These are phyloP conservation scores for Tilletia indica DNA, from an alignment of 1,284 basidiomycete species.

Conservation along the genomic window DNA sequence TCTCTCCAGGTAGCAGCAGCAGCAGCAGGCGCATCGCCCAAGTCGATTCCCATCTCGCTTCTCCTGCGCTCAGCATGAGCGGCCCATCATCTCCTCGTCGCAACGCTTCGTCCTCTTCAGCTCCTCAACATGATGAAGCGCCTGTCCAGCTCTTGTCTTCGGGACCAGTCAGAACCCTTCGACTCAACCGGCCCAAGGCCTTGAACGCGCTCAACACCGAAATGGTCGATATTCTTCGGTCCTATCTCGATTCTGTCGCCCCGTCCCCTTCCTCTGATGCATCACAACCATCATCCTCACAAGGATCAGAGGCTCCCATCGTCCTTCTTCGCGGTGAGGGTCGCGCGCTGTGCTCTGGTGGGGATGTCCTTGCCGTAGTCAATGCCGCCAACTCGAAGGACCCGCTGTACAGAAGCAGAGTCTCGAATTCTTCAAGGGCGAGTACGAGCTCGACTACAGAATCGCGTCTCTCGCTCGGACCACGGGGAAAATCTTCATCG, in stretches of 20 bases:
- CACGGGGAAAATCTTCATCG: conserved; percentile 73
- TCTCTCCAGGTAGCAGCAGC: neutral
- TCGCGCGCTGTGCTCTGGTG: conserved; percentile 88
- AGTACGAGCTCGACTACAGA: conserved; percentile 88
- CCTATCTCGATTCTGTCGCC: conserved; percentile 66
- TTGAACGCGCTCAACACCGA: conserved; percentile 80
- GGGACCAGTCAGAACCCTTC: conserved; percentile 63
- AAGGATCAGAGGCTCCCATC: conserved; percentile 35
- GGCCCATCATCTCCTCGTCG: neutral
- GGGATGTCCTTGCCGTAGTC: conserved; percentile 73
- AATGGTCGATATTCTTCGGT: conserved; percentile 75
- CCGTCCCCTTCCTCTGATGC: neutral
- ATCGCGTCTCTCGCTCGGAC: conserved; percentile 63
- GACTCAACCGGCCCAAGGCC: conserved; percentile 78
- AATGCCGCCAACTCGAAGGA: conserved; percentile 36
- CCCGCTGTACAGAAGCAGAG: conserved; percentile 61
- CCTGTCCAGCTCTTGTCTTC: conserved; percentile 14
- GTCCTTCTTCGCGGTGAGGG: conserved; percentile 62
- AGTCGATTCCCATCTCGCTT: neutral
- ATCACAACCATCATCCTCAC: neutral
- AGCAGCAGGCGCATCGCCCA: neutral
- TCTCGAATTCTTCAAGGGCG: conserved; percentile 82
- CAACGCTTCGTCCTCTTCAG: neutral
- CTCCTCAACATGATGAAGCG: neutral
- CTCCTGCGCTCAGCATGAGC: conserved; percentile 6